phyloP scores from a whole-genome alignment of 73 alveolate species.

The Paramecium bursaria region DNA sequence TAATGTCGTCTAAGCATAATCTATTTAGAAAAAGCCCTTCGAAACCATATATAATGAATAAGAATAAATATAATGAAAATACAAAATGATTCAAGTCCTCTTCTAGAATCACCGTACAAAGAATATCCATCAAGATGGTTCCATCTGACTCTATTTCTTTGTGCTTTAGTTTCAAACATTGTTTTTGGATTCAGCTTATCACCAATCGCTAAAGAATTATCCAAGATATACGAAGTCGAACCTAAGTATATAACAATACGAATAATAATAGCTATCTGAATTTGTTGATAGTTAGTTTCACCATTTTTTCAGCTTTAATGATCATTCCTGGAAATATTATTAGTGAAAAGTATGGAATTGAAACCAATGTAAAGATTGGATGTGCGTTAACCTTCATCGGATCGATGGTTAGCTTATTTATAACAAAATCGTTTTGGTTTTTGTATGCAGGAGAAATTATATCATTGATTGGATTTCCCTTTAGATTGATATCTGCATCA shows the following conservation, averaged over 20 bases:
- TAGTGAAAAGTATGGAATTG: constrained; percentile 57
- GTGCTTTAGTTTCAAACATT: constrained; percentile 30
- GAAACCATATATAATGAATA: not conserved
- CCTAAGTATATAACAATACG: not conserved
- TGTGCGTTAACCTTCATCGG: constrained; percentile 49
- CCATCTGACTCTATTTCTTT: constrained; percentile 32
- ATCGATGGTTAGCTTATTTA: not conserved
- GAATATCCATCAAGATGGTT: constrained; percentile 18
- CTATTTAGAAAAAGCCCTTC: not conserved
- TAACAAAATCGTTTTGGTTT: constrained; percentile 36
- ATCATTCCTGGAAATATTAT: constrained; percentile 60
- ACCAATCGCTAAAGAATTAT: constrained; percentile 47
- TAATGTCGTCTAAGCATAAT: not conserved
- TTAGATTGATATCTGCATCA: constrained; percentile 56
- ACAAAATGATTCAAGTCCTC: not conserved
- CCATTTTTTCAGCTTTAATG: constrained; percentile 54
- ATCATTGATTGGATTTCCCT: constrained; percentile 54
- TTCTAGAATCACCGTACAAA: not conserved
- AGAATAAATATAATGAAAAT: too few relatives aligned
- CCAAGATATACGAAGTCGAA: constrained; percentile 23
- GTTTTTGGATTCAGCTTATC: constrained; percentile 50
- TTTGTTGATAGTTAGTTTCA: constrained; percentile 34
- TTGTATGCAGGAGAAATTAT: constrained; percentile 36
- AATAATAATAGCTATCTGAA: constrained; percentile 2
- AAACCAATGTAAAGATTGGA: constrained; percentile 16